A percentile compares a stretch with the other conserved stretches of the same genome.
Conservation (phyloP, 2,329 filamentous ascomycete species). For the Xylaria sp. region DNA sequence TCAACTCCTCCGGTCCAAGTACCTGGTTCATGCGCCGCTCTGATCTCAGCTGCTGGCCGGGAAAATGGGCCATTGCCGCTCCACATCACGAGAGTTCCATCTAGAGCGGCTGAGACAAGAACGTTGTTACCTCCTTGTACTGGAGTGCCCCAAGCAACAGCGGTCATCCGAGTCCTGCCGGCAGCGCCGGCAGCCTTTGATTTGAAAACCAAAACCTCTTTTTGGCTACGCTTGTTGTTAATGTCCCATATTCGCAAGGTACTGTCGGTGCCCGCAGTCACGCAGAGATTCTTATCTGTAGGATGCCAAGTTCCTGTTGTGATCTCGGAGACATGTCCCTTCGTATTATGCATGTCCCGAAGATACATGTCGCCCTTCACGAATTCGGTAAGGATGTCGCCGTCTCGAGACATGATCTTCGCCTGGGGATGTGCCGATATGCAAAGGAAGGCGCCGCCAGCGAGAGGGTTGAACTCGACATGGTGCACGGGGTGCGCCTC, state of each 20-base stretch:
- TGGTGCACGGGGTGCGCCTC: slow-evolving; percentile 90
- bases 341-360: slow-evolving; percentile 95
- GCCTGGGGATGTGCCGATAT: slow-evolving; percentile 88
- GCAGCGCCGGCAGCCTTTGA: slow-evolving; percentile 86
- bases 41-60: slow-evolving; percentile 79
- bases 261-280: slow-evolving; percentile 92
- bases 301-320: slow-evolving; percentile 92
- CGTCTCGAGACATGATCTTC: slow-evolving; percentile 86
- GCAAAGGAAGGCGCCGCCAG: slow-evolving; percentile 80
- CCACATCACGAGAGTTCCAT: slow-evolving; percentile 92
- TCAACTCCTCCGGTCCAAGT: slow-evolving; percentile 94
- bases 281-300: slow-evolving; percentile 78
- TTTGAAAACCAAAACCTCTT: slow-evolving; percentile 94
- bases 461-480: slow-evolving; percentile 81
- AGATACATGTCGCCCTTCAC: slow-evolving; percentile 99
- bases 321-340: slow-evolving; percentile 92
- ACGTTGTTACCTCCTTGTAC: slow-evolving; percentile 77
- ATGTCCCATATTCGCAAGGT: slow-evolving; percentile 97
- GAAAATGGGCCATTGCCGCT: slow-evolving; percentile 83
- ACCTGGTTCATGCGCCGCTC: slow-evolving; percentile 77
- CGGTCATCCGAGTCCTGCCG: slow-evolving; percentile 90
- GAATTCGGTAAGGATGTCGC: slow-evolving; percentile 82
- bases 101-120: slow-evolving; percentile 79
- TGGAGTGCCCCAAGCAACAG: slow-evolving; percentile 81
- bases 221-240: slow-evolving; percentile 86